Conservation (phyloP, 371 early-diverging fungal genomes). For the Mortierella sp. region DNA sequence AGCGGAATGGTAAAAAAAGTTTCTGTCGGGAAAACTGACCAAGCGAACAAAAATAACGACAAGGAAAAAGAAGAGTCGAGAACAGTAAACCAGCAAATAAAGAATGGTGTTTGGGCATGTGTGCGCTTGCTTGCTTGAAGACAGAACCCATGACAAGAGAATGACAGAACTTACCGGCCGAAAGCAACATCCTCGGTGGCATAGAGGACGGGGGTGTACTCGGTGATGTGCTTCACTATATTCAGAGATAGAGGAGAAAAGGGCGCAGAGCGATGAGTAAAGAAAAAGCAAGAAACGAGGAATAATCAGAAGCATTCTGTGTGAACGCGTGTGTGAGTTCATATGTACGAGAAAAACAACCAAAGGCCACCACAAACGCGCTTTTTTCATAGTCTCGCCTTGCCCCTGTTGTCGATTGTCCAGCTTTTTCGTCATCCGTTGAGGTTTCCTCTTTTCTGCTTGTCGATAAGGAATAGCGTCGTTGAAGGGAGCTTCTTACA, state of each 20-base stretch:
- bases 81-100: background rate
- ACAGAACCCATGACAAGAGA: background rate
- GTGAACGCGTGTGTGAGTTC: background rate
- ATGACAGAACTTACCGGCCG: conserved; percentile 50
- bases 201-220: conserved; percentile 62
- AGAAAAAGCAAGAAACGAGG: too few species aligned
- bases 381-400: background rate
- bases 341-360: background rate
- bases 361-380: background rate
- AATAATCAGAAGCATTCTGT: background rate
- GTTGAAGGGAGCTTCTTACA: conserved; percentile 21
- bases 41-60: background rate
- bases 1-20: conserved; percentile 4
- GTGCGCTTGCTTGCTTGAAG: background rate
- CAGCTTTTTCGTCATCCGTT: background rate
- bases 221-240: conserved; percentile 60
- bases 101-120: background rate
- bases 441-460: background rate
- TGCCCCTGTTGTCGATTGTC: background rate
- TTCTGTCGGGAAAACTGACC: background rate
- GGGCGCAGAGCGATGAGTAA: background rate
- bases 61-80: background rate
- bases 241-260: background rate
- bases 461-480: background rate
- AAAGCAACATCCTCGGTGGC: conserved; percentile 67